Conservation (phyloP, 2,329 filamentous ascomycete genomes). For the Calonectria pauciramosa region DNA sequence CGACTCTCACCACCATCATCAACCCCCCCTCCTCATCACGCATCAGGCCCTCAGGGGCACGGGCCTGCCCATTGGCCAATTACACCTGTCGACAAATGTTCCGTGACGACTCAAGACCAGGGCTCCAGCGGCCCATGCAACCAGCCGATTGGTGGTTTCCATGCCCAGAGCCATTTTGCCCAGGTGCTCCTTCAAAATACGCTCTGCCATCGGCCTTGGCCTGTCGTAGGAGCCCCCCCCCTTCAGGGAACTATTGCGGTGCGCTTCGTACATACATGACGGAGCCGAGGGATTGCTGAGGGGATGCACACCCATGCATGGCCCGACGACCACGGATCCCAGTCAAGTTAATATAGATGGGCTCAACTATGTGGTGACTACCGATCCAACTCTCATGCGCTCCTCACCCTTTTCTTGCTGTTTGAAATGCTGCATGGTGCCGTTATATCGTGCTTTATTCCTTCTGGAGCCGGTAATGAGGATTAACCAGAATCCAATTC, state of each 20-base stretch:
- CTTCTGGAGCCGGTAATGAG: conserved; percentile 6
- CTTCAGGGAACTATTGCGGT: neutral
- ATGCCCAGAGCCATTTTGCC: neutral
- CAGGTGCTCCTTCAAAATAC: neutral
- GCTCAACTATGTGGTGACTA: conserved; percentile 19
- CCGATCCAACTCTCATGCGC: conserved; percentile 10
- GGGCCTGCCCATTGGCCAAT: conserved; percentile 34
- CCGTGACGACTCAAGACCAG: conserved; percentile 38
- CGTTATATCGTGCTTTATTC: neutral
- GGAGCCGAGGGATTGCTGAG: conserved; percentile 16
- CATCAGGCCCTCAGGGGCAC: conserved; percentile 33
- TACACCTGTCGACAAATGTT: conserved; percentile 36
- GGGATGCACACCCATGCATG: conserved; percentile 7
- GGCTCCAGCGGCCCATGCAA: conserved; percentile 28
- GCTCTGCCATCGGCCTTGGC: neutral
- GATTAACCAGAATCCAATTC: conserved; percentile 9
- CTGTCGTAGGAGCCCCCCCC: neutral
- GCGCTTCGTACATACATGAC: neutral
- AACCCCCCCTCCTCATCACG: neutral
- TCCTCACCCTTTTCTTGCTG: neutral
- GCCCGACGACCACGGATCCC: neutral
- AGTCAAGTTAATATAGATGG: conserved; percentile 18
- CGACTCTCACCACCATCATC: conserved; percentile 3
- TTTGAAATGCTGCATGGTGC: conserved; percentile 6
- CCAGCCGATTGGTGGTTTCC: conserved; percentile 43